phyloP scores from a whole-genome alignment of 2,329 filamentous ascomycete genomes.

The Phialemonium atrogriseum region DNA sequence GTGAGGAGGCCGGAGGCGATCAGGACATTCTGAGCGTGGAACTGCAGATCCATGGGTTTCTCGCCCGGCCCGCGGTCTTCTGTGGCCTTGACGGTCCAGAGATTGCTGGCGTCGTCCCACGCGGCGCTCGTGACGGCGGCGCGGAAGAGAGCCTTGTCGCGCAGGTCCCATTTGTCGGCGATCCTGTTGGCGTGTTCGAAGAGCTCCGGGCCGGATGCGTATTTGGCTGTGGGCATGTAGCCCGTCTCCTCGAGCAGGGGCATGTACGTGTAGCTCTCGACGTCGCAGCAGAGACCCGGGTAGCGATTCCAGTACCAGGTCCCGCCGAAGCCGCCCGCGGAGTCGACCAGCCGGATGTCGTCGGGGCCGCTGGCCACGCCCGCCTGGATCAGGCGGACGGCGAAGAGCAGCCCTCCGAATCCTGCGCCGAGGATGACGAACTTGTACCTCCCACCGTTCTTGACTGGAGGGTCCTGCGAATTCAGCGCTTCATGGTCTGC shows the following conservation, averaged over 20 bases:
- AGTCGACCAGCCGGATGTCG: conserved; percentile 33
- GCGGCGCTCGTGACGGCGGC: conserved; percentile 25
- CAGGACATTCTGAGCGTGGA: conserved; percentile 30
- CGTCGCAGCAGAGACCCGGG: conserved; percentile 44
- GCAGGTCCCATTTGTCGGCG: conserved; percentile 32
- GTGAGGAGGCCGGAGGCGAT: conserved; percentile 29
- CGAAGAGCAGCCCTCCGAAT: conserved; percentile 23
- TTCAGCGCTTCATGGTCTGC: conserved; percentile 23
- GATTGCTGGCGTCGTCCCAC: conserved; percentile 30
- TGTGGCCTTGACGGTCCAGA: conserved; percentile 13
- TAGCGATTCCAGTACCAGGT: conserved; percentile 47
- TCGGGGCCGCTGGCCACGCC: conserved; percentile 19
- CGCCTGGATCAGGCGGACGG: conserved; percentile 24
- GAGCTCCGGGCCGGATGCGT: conserved; percentile 28
- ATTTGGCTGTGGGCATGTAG: conserved; percentile 45
- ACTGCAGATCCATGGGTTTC: conserved; percentile 17
- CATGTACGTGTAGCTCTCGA: conserved; percentile 53
- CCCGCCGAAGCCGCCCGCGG: conserved; percentile 36
- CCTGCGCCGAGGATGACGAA: conserved; percentile 27
- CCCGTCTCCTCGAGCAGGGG: conserved; percentile 52
- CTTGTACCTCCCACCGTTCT: conserved; percentile 18
- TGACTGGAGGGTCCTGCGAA: conserved; percentile 11
- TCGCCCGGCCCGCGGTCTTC: conserved; percentile 18
- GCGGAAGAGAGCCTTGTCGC: conserved; percentile 36
- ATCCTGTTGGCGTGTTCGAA: conserved; percentile 35